Percentiles rank a stretch among this genome's conserved stretches.
These are phyloP conservation scores for Myotisia sp. DNA, from an alignment of 2,329 filamentous ascomycete genomes.

Conservation along the genomic window DNA sequence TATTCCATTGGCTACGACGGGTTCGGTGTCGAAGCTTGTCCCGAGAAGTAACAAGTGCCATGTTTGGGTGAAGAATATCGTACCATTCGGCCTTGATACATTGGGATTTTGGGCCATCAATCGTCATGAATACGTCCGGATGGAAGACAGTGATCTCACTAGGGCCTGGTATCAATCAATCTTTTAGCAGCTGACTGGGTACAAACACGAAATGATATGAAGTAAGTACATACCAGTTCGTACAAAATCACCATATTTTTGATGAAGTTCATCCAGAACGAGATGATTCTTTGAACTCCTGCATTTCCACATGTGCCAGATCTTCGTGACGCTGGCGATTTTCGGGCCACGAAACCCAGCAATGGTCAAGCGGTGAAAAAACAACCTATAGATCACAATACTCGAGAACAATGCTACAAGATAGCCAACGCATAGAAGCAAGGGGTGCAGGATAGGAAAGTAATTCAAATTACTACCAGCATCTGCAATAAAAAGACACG, in stretches of 20 bases:
- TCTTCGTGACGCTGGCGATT: neutral
- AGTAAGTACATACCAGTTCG: too few relatives aligned
- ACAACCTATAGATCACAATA: constrained; percentile 2
- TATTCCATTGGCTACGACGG: constrained; percentile 28
- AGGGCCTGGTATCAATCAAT: too few relatives aligned
- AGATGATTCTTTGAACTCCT: neutral
- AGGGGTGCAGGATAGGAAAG: neutral
- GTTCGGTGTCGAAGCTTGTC: constrained; percentile 25
- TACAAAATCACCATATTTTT: constrained; percentile 5
- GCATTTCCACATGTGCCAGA: neutral
- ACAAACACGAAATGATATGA: too few relatives aligned
- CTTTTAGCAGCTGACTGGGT: too few relatives aligned
- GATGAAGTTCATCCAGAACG: constrained; percentile 2
- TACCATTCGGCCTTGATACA: constrained; percentile 33
- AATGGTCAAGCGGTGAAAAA: constrained; percentile 4
- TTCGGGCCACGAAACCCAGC: neutral
- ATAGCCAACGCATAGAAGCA: neutral
- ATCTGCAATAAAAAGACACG: neutral
- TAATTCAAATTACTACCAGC: neutral
- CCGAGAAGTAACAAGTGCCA: constrained; percentile 27
- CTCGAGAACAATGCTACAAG: constrained; percentile 1
- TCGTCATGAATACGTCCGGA: neutral
- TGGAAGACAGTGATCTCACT: constrained; percentile 1
- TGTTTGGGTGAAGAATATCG: constrained; percentile 19
- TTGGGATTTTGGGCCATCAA: constrained; percentile 8